A percentile compares a stretch with the other conserved stretches of the same genome.
Conservation (phyloP, 805 yeast species). For the Nakazawaea holstii region DNA sequence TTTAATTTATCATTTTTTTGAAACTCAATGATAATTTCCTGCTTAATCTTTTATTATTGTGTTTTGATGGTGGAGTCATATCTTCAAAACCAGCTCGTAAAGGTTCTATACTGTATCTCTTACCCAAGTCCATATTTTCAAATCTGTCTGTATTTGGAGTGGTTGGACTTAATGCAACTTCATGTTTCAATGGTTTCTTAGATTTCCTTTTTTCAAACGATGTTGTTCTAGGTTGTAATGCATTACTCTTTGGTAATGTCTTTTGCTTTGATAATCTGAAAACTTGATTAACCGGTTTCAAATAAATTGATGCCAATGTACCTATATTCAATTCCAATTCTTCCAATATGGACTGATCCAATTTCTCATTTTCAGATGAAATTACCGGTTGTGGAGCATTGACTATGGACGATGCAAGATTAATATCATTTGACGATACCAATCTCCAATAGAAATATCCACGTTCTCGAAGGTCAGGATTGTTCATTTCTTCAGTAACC, state of each 20-base stretch:
- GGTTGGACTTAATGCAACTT: neutral
- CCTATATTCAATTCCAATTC: constrained; percentile 83
- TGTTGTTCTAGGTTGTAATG: constrained; percentile 25
- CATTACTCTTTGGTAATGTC: constrained; percentile 44
- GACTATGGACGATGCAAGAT: constrained; percentile 47
- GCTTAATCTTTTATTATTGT: constrained; percentile 1
- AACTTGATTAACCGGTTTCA: constrained; percentile 78
- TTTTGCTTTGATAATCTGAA: constrained; percentile 60
- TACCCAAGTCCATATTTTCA: neutral
- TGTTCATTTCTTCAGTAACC: constrained; percentile 69
- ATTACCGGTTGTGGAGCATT: constrained; percentile 59
- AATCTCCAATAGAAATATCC: constrained; percentile 86
- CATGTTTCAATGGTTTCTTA: neutral
- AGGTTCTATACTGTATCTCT: neutral
- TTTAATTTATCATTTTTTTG: constrained; percentile 5
- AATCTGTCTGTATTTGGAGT: neutral
- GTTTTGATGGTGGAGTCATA: neutral
- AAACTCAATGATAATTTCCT: constrained; percentile 11
- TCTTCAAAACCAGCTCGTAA: constrained; percentile 1
- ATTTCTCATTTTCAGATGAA: constrained; percentile 57
- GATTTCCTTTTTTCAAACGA: neutral
- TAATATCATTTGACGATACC: constrained; percentile 41
- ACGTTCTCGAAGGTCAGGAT: constrained; percentile 84
- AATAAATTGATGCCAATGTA: constrained; percentile 72
- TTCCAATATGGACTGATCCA: constrained; percentile 67